These are phyloP conservation scores for Blastobotrys apis DNA, from an alignment of 1,139 yeast genomes.

Conservation along the genomic window DNA sequence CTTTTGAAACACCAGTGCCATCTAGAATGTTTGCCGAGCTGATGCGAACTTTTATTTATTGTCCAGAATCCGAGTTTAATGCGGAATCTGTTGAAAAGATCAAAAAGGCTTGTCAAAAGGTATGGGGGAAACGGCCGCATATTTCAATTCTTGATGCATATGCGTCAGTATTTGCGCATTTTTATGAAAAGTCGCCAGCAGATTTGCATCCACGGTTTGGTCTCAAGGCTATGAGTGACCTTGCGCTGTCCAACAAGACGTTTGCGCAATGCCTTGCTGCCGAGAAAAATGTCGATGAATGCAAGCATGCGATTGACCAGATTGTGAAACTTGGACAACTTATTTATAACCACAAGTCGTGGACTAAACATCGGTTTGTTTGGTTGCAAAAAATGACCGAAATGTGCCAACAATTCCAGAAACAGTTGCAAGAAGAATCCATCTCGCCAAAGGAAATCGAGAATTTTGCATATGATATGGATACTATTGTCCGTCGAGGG, in stretches of 20 bases:
- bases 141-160: slow-evolving; percentile 11
- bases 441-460: slow-evolving; percentile 11
- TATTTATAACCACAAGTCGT: slow-evolving; percentile 16
- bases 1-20: slow-evolving; percentile 6
- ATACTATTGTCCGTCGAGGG: slow-evolving; percentile 12
- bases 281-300: slow-evolving; percentile 7
- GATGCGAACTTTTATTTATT: slow-evolving; percentile 15
- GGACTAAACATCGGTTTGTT: slow-evolving; percentile 17
- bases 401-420: slow-evolving; percentile 7
- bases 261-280: slow-evolving; percentile 12
- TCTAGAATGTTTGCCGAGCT: slow-evolving; percentile 18
- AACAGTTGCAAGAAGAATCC: slow-evolving; percentile 6
- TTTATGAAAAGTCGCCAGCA: slow-evolving; percentile 1
- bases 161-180: slow-evolving; percentile 5
- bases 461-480: slow-evolving; percentile 18
- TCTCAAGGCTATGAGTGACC: slow-evolving; percentile 17
- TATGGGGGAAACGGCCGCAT: slow-evolving; percentile 17
- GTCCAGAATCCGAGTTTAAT: slow-evolving; percentile 6
- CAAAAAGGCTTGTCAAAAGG: slow-evolving; percentile 13
- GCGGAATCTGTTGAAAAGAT: slow-evolving; percentile 9
- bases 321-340: slow-evolving; percentile 12
- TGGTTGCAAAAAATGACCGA: slow-evolving; percentile 16
- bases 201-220: slow-evolving; percentile 16
- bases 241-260: slow-evolving; percentile 14
- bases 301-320: slow-evolving; percentile 12